Base-by-base conservation (phyloP, 2,329 filamentous ascomycete genomes). In the Fusarium sp. region DNA sequence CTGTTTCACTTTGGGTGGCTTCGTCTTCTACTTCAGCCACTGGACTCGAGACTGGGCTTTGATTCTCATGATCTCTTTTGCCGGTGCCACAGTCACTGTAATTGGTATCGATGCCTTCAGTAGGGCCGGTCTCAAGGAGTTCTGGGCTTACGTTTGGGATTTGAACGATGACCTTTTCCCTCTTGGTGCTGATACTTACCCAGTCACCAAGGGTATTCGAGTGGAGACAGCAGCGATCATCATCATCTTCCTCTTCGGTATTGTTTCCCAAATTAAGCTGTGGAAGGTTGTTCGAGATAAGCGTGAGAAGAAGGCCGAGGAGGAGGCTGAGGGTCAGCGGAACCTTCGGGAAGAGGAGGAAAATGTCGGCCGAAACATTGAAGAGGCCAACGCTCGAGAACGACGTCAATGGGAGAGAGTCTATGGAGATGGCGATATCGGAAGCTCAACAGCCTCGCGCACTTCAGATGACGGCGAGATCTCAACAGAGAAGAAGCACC, bases 61-160 rank as follows among this genome's bases (percentile, higher is more conserved):
- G 58, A 96, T 98, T 40, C 86, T 86, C 14, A 90, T 90, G 57
- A 95, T 95, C 14, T 90, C 95, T 0, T 97, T 98, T 79, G 88
- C 91, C 6, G 96, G 96, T 9, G 92, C 95, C 4, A 98, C 95
- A 0, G 90, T 90, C 4, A 87, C 93, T 1, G 89, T 97, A 15
- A 83, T 98, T 3, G 96, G 96, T 3, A 93, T 98, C 67, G 96
- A 98, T 81, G 97, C 95, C 82, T 97, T 96, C 78, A 96, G 92
- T 78, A 88, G 91, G 71, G 95, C 95, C n/a, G 96, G 96, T 0
- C 85, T 97, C 77, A 98, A 98, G 82, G 96, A 98, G 81, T 98
- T 98, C 76, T 98, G 96, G 96, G 89, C 94, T 7, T 98, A 97
- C 81, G 87, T 97, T 40, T 98, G 96, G 96, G 86, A 85, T 54